Evolutionary conservation across 345 rosid species (phyloP).

Genomic region (Citrus cavaleriei): DNA sequence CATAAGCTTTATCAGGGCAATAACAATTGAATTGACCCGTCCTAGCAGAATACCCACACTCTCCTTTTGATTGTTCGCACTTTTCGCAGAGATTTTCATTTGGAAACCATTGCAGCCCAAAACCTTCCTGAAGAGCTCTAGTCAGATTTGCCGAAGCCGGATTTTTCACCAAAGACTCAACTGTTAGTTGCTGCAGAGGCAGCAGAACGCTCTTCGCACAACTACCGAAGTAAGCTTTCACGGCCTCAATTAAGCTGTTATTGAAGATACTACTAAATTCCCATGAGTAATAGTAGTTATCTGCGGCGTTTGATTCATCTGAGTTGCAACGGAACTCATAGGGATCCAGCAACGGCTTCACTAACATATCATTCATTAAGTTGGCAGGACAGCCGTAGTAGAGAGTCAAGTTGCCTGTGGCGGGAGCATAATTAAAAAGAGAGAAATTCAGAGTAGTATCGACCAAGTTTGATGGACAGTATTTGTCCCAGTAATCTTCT

Average conservation of each 20-base stretch:
- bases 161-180: background rate
- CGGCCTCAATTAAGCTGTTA: fast-evolving
- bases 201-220: background rate
- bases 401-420: background rate
- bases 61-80: conserved; percentile 4
- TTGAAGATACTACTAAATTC: background rate
- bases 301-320: background rate
- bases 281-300: background rate
- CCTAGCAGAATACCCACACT: conserved; percentile 6
- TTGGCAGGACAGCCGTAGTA: background rate
- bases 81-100: background rate
- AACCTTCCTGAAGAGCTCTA: conserved; percentile 9
- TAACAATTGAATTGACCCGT: conserved; percentile 13
- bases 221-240: background rate
- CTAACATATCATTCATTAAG: background rate
- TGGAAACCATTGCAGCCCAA: conserved; percentile 14
- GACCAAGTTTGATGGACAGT: background rate
- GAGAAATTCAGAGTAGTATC: background rate
- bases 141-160: background rate
- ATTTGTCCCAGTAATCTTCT: background rate
- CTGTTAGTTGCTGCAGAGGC: background rate
- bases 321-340: background rate
- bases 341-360: fast-evolving
- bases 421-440: background rate
- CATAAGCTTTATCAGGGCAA: background rate